These are phyloP conservation scores for Climacium dendroides DNA, from an alignment of 225 moss, liverwort and hornwort species.

Conservation along the genomic window DNA sequence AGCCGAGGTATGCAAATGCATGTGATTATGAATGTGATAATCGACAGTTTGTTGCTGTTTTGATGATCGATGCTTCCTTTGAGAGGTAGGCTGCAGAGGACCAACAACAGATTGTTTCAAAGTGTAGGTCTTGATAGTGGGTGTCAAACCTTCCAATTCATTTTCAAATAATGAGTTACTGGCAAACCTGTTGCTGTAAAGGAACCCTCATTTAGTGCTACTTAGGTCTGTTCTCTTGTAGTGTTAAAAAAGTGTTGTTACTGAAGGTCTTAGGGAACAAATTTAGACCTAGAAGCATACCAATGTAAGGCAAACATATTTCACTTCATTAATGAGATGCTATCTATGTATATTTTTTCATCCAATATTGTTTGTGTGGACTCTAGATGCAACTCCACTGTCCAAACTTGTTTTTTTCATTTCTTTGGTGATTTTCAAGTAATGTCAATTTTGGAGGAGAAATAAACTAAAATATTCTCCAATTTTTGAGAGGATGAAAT, in stretches of 20 bases:
- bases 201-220: neutral
- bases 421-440: neutral
- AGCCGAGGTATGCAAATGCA: neutral
- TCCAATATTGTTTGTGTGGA: neutral
- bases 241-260: too few species aligned
- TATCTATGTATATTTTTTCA: neutral
- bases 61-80: neutral
- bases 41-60: neutral
- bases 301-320: neutral
- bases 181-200: neutral
- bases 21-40: neutral
- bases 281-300: too few species aligned
- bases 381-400: neutral
- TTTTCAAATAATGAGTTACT: neutral
- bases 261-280: too few species aligned
- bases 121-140: neutral
- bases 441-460: neutral
- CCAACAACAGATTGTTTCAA: neutral
- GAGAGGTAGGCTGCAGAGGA: neutral
- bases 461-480: neutral
- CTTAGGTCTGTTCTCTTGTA: too few species aligned
- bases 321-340: neutral
- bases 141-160: neutral
- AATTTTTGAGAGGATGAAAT: neutral
- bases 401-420: neutral